Conservation (phyloP, 148 eudicot species). For the Camellia lanceoleosa region DNA sequence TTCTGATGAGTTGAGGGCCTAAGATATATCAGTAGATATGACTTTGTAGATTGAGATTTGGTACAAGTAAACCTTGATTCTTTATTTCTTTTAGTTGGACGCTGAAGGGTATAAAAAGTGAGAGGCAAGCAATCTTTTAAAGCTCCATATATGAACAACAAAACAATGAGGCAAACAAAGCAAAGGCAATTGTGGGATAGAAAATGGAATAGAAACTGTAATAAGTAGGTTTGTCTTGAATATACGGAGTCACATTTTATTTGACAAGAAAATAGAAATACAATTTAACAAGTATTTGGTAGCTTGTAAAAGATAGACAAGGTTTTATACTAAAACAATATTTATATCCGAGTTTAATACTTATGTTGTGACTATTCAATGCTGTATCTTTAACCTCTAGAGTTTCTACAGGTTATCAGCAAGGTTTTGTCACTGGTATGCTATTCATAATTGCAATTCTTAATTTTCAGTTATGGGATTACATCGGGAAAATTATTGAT, state of each 20-base stretch:
- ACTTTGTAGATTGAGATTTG: no score
- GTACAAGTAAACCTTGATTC: background rate
- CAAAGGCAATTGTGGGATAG: background rate
- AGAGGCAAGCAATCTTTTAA: background rate
- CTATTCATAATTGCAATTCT: constrained; percentile 1
- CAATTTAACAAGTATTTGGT: background rate
- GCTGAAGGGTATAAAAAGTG: background rate
- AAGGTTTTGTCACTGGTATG: background rate
- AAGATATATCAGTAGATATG: no score
- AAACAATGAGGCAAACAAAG: background rate
- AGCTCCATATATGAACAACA: background rate
- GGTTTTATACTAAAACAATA: background rate
- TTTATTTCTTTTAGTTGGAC: background rate
- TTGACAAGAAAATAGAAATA: background rate
- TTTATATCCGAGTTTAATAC: background rate
- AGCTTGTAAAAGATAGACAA: background rate
- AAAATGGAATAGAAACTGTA: background rate
- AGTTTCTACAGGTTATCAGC: background rate
- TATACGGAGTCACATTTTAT: background rate
- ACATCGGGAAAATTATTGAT: background rate
- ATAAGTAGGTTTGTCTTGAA: background rate
- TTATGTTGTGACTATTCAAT: background rate
- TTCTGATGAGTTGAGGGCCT: background rate
- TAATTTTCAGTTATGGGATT: background rate
- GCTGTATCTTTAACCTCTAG: background rate